Evolutionary conservation across 768 basidiomycete species (phyloP).

Genomic region (Xanthoconium stramineum): DNA sequence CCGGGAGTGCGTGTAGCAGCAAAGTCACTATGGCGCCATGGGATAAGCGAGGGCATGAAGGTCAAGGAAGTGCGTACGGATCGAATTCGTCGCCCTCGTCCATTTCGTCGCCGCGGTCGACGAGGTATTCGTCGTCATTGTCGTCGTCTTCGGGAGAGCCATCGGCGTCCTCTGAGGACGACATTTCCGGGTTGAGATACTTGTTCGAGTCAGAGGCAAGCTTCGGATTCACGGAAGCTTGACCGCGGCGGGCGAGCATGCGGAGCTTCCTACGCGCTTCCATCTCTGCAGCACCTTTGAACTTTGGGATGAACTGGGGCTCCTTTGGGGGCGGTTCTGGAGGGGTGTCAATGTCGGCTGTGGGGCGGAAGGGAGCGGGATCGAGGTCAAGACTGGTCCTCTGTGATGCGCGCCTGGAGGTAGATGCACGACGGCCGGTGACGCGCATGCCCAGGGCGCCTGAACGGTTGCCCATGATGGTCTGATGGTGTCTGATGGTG

Average conservation of each 20-base stretch:
- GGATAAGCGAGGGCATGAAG: background rate
- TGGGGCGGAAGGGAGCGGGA: slow-evolving; percentile 9
- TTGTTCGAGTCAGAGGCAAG: slow-evolving; percentile 25
- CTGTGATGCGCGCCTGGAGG: slow-evolving; percentile 47
- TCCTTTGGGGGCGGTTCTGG: slow-evolving; percentile 45
- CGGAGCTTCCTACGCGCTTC: slow-evolving; percentile 65
- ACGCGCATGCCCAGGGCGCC: slow-evolving; percentile 80
- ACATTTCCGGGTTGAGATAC: slow-evolving; percentile 45
- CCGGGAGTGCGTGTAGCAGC: slow-evolving; percentile 53
- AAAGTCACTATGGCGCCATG: slow-evolving; percentile 52
- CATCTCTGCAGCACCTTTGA: slow-evolving; percentile 86
- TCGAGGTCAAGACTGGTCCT: background rate
- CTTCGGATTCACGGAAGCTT: slow-evolving; percentile 30
- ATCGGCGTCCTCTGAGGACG: slow-evolving; percentile 54
- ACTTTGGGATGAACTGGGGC: slow-evolving; percentile 68
- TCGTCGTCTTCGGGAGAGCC: slow-evolving; percentile 48
- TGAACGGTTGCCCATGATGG: slow-evolving; percentile 74
- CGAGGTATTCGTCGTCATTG: slow-evolving; percentile 47
- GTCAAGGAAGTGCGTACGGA: slow-evolving; percentile 49
- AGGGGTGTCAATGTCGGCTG: slow-evolving; percentile 14
- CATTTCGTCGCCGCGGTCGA: slow-evolving; percentile 46
- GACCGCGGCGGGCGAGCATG: slow-evolving; percentile 56
- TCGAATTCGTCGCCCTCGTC: slow-evolving; percentile 77
- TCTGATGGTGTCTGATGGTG: slow-evolving; percentile 75
- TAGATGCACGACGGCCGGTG: slow-evolving; percentile 55